Percentiles rank a stretch among this genome's conserved stretches.
These are phyloP conservation scores for Micractinium conductrix DNA, from an alignment of 139 green algal genomes.

Conservation along the genomic window DNA sequence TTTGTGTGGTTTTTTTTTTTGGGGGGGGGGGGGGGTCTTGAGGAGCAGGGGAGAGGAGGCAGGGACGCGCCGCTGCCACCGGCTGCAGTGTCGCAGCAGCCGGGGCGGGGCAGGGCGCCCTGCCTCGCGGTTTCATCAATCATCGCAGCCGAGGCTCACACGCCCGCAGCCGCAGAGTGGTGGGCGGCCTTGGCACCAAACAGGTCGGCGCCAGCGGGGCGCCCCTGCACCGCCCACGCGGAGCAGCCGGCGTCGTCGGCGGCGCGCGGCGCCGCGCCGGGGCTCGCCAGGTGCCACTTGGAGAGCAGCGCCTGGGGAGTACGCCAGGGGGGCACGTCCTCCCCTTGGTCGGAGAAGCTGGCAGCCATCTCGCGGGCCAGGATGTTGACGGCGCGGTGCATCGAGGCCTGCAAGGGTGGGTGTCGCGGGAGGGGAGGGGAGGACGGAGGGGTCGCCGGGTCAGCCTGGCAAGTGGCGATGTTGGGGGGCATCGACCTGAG, in stretches of 20 bases:
- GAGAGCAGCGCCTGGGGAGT: constrained; percentile 24
- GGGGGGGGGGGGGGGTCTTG: background rate
- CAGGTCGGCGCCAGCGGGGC: background rate
- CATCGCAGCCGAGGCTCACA: too few species aligned
- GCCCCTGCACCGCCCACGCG: background rate
- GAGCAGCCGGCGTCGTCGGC: constrained; percentile 1
- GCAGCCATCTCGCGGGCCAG: constrained; percentile 28
- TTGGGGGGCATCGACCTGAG: too few species aligned
- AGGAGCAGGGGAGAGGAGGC: background rate
- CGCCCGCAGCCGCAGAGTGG: background rate
- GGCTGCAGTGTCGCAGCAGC: constrained; percentile 5
- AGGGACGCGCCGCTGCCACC: background rate
- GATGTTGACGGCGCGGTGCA: constrained; percentile 24
- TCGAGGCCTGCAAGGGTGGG: constrained; percentile 15
- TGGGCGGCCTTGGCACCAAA: constrained; percentile 9
- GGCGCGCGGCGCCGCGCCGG: background rate
- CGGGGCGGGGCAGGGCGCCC: too few species aligned
- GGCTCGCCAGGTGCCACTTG: constrained; percentile 20
- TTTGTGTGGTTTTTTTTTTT: background rate
- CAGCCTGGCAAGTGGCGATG: too few species aligned
- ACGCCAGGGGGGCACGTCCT: constrained; percentile 31
- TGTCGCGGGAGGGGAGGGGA: too few species aligned
- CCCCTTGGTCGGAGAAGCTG: constrained; percentile 20
- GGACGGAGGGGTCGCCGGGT: too few species aligned
- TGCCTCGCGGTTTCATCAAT: too few species aligned